These are phyloP conservation scores for Astrocystis sublimbata DNA, from an alignment of 495 filamentous ascomycete genomes.

Conservation along the genomic window DNA sequence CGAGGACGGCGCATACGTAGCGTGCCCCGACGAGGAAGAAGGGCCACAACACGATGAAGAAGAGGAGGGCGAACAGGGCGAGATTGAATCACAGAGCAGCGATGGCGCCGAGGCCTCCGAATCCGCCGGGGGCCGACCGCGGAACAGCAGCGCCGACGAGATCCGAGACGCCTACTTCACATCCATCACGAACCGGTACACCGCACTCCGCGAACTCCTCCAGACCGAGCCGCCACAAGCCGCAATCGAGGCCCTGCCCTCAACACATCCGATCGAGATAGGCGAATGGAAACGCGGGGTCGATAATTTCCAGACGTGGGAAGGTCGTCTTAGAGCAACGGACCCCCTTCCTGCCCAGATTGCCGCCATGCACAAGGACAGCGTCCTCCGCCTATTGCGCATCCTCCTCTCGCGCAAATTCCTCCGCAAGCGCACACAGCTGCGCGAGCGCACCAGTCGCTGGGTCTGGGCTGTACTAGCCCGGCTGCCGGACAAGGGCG, in stretches of 20 bases:
- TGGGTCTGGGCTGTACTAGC: slow-evolving; percentile 68
- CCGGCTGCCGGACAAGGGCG: slow-evolving; percentile 56
- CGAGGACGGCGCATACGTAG: slow-evolving; percentile 70
- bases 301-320: slow-evolving; percentile 53
- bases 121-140: slow-evolving; percentile 37
- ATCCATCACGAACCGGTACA: slow-evolving; percentile 61
- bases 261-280: slow-evolving; percentile 58
- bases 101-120: slow-evolving; percentile 22
- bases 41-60: slow-evolving; percentile 22
- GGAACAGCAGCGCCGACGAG: slow-evolving; percentile 37
- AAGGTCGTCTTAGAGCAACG: slow-evolving; percentile 47
- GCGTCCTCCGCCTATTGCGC: slow-evolving; percentile 58
- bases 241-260: slow-evolving; percentile 53
- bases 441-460: slow-evolving; percentile 51
- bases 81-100: slow-evolving; percentile 16
- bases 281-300: slow-evolving; percentile 44
- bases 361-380: slow-evolving; percentile 64
- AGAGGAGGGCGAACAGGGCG: slow-evolving; percentile 18
- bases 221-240: slow-evolving; percentile 53
- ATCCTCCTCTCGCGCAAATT: slow-evolving; percentile 47
- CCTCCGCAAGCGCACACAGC: slow-evolving; percentile 46
- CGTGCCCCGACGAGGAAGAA: slow-evolving; percentile 41
- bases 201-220: slow-evolving; percentile 58
- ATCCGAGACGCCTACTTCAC: slow-evolving; percentile 60
- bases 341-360: slow-evolving; percentile 69